Conservation (phyloP, 352 stramenopile species). For the Phytophthora fragariaefolia region DNA sequence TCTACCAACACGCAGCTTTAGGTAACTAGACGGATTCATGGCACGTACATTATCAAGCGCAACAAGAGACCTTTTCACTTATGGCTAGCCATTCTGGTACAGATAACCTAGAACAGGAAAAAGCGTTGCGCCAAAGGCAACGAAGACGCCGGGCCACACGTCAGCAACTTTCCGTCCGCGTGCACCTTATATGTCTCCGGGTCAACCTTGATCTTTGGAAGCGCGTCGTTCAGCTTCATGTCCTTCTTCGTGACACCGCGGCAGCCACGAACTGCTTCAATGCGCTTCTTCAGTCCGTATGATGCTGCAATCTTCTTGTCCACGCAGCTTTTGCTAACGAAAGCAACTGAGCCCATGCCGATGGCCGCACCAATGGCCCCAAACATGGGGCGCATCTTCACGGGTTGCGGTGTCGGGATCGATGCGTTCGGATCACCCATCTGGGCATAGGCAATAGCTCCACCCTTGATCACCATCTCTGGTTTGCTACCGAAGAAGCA, state of each 20-base stretch:
- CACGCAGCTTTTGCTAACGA: slow-evolving; percentile 90
- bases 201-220: slow-evolving; percentile 94
- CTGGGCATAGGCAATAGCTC: slow-evolving; percentile 93
- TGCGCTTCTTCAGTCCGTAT: slow-evolving; percentile 90
- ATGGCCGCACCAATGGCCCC: slow-evolving; percentile 72
- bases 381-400: slow-evolving; percentile 97
- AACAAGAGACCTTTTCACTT: slow-evolving; percentile 5
- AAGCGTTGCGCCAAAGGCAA: slow-evolving; percentile 93
- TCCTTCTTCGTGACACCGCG: slow-evolving; percentile 93
- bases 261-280: slow-evolving; percentile 86
- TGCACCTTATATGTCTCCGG: slow-evolving; percentile 97
- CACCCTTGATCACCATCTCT: slow-evolving; percentile 97
- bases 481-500: slow-evolving; percentile 96
- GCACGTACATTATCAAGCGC: slow-evolving; percentile 30
- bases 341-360: slow-evolving; percentile 82
- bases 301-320: slow-evolving; percentile 63
- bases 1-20: slow-evolving; percentile 30
- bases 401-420: slow-evolving; percentile 96
- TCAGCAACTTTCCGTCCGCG: slow-evolving; percentile 90
- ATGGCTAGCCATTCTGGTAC: neutral
- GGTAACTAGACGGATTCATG: slow-evolving; percentile 24
- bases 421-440: slow-evolving; percentile 98
- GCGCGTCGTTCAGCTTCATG: slow-evolving; percentile 97
- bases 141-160: slow-evolving; percentile 82
- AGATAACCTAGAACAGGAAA: slow-evolving; percentile 92